Percentiles rank a stretch among this genome's conserved stretches.
phyloP scores from a whole-genome alignment of 345 rosid genomes.

The Lepidium africanum region DNA sequence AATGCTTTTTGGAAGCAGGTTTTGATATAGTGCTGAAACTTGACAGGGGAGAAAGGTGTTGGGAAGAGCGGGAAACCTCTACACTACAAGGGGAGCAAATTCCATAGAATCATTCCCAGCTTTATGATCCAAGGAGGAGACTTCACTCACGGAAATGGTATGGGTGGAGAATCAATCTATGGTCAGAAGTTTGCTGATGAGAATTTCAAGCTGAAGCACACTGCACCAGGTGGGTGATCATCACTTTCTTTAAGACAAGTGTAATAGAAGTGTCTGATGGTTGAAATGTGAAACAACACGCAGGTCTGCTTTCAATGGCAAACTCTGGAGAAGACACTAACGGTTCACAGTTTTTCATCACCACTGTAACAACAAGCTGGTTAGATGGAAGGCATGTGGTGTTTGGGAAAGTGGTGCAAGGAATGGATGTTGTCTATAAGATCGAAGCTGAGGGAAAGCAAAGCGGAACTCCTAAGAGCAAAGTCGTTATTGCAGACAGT shows the following conservation, averaged over 20 bases:
- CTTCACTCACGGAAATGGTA: conserved; percentile 89
- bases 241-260: not conserved
- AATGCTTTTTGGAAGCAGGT: not conserved
- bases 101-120: conserved; percentile 96
- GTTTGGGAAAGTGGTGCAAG: conserved; percentile 91
- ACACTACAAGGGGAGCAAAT: conserved; percentile 69
- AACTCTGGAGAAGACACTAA: conserved; percentile 90
- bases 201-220: conserved; percentile 94
- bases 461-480: conserved; percentile 76
- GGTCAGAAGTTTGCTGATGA: conserved; percentile 95
- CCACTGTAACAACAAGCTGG: conserved; percentile 93
- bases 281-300: not conserved
- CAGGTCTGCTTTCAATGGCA: conserved; percentile 89
- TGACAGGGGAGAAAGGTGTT: conserved; percentile 75
- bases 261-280: not conserved
- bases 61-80: conserved; percentile 92
- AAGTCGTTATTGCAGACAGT: conserved; percentile 78
- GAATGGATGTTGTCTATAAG: conserved; percentile 94
- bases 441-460: conserved; percentile 91
- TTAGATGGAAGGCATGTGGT: conserved; percentile 95
- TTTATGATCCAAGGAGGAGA: conserved; percentile 98
- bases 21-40: not conserved
- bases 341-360: conserved; percentile 93
- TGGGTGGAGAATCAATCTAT: conserved; percentile 94
- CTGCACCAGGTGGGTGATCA: conserved; percentile 60